Percentiles rank a stretch among this genome's conserved stretches.
These are phyloP conservation scores for Carex pumila DNA, from an alignment of 176 grass and related monocot genomes.

Conservation along the genomic window DNA sequence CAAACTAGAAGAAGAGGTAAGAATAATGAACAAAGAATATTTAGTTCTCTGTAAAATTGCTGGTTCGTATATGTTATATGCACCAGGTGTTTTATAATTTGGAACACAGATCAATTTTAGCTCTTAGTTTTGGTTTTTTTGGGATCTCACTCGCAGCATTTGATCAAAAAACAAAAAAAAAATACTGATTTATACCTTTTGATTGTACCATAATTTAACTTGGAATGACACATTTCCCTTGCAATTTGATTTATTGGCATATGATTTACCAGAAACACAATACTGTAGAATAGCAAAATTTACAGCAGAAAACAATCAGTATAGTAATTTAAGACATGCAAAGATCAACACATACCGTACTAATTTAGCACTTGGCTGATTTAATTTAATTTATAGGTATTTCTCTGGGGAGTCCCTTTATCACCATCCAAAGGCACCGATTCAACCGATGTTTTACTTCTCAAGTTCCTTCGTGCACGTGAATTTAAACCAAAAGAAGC, in stretches of 20 bases:
- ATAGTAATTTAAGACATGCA: neutral
- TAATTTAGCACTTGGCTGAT: neutral
- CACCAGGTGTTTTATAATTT: neutral
- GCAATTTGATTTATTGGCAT: neutral
- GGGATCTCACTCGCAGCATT: neutral
- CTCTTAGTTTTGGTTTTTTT: neutral
- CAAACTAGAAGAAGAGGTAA: slow-evolving; percentile 15
- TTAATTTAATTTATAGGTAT: slow-evolving; percentile 7
- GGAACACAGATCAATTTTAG: neutral
- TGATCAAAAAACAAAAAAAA: neutral
- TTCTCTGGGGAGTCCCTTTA: slow-evolving; percentile 85
- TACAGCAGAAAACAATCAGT: neutral
- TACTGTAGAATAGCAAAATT: neutral
- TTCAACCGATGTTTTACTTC: slow-evolving; percentile 63
- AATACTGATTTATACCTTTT: neutral
- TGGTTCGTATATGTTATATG: neutral
- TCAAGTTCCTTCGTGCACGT: slow-evolving; percentile 97
- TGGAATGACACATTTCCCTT: neutral
- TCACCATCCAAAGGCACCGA: slow-evolving; percentile 63
- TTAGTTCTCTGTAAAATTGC: neutral
- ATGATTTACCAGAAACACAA: neutral
- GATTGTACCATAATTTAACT: neutral
- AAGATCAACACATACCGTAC: neutral
- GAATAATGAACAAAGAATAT: neutral
- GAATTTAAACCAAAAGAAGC: slow-evolving; percentile 89